These are phyloP conservation scores for Rosa lucieae DNA, from an alignment of 306 rosid genomes.

Conservation along the genomic window DNA sequence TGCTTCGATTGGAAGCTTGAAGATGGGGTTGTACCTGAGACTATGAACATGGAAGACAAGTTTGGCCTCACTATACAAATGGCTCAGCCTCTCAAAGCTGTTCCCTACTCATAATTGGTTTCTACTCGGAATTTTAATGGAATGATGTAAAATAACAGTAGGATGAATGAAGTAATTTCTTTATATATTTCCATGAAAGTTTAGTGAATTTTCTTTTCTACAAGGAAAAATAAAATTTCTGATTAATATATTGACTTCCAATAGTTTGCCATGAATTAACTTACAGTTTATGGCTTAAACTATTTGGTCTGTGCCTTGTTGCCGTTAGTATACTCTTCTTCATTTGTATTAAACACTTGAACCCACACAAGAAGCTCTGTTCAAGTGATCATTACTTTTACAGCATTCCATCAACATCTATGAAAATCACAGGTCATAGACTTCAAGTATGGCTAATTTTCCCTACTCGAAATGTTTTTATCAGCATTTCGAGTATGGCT, in stretches of 20 bases:
- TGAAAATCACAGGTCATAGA: not conserved
- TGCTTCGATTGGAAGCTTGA: slow-evolving; percentile 44
- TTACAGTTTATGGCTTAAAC: too few species aligned
- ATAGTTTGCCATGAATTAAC: too few species aligned
- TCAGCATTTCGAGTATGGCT: too few species aligned
- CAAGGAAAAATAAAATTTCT: not conserved
- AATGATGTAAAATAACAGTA: not conserved
- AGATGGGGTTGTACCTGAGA: slow-evolving; percentile 19
- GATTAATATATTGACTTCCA: too few species aligned
- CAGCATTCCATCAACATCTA: too few species aligned
- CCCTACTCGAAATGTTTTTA: not conserved
- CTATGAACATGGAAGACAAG: slow-evolving; percentile 31
- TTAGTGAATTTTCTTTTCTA: not conserved
- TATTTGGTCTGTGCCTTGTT: too few species aligned
- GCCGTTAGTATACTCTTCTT: too few species aligned
- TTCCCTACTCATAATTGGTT: not conserved
- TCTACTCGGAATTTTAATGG: not conserved
- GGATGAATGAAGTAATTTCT: not conserved
- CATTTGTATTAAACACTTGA: too few species aligned
- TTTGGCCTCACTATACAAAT: slow-evolving; percentile 20
- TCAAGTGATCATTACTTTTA: too few species aligned
- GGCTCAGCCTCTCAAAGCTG: slow-evolving; percentile 28
- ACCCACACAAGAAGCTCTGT: too few species aligned
- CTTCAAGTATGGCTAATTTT: not conserved
- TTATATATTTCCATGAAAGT: not conserved